Evolutionary conservation across 2,329 filamentous ascomycete species (phyloP).

Genomic region (Xylaria digitata): DNA sequence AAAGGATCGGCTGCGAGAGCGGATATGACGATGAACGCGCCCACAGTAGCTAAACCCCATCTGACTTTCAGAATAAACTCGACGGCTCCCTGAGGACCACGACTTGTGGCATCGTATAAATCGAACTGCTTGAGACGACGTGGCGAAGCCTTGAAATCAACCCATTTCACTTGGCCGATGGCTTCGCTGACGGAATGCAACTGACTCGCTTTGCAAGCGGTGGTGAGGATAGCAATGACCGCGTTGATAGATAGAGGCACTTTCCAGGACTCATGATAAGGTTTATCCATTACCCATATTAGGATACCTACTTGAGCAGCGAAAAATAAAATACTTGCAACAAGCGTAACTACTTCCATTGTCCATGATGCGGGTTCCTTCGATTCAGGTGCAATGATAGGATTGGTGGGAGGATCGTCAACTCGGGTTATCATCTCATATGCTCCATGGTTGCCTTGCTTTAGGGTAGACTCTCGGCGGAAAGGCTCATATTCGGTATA

Average conservation of each 20-base stretch:
- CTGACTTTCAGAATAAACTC: conserved; percentile 22
- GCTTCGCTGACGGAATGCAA: conserved; percentile 31
- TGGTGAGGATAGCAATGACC: conserved; percentile 30
- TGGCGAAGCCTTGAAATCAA: conserved; percentile 25
- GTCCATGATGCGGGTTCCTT: conserved; percentile 25
- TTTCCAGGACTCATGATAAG: conserved; percentile 29
- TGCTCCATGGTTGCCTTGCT: neutral
- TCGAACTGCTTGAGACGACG: conserved; percentile 29
- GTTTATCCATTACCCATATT: conserved; percentile 25
- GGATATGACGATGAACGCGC: conserved; percentile 25
- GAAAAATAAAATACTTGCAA: conserved; percentile 27
- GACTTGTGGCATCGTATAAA: conserved; percentile 33
- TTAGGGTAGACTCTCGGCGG: neutral
- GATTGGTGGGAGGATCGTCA: neutral
- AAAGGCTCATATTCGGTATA: neutral
- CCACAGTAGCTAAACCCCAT: conserved; percentile 31
- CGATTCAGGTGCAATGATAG: neutral
- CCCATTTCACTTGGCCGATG: conserved; percentile 34
- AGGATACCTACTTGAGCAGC: conserved; percentile 24
- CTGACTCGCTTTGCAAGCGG: conserved; percentile 27
- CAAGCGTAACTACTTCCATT: conserved; percentile 21
- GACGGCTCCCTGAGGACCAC: conserved; percentile 29
- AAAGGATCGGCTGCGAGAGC: conserved; percentile 31
- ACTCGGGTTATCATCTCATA: conserved; percentile 6
- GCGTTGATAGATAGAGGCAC: conserved; percentile 30